A percentile compares a stretch with the other conserved stretches of the same genome.
Evolutionary conservation across 345 rosid genomes (phyloP).

Genomic region (Laguncularia racemosa): DNA sequence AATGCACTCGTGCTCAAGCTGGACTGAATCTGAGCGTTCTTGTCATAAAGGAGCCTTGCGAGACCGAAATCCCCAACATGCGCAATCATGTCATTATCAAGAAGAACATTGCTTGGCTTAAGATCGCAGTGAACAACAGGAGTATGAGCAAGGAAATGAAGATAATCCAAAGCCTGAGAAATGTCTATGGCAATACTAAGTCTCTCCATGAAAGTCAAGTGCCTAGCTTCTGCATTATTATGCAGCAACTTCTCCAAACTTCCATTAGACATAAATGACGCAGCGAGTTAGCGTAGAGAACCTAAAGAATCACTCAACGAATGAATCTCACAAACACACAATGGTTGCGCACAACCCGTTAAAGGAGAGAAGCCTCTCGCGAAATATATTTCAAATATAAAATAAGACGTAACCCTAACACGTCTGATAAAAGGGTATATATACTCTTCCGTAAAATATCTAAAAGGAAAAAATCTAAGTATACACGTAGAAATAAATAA

Average conservation of each 20-base stretch:
- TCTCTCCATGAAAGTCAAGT: constrained; percentile 21
- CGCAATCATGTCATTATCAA: constrained; percentile 16
- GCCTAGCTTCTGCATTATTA: constrained; percentile 9
- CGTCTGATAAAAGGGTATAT: too few species aligned
- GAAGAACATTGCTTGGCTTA: constrained; percentile 49
- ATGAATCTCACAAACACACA: too few species aligned
- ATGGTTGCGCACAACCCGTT: too few species aligned
- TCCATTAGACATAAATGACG: constrained; percentile 44
- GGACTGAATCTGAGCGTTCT: constrained; percentile 1
- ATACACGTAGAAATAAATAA: too few species aligned
- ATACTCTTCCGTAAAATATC: too few species aligned
- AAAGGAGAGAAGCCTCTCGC: too few species aligned
- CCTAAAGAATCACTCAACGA: too few species aligned
- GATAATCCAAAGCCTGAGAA: constrained; percentile 23
- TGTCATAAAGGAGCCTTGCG: constrained; percentile 14
- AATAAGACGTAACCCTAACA: too few species aligned
- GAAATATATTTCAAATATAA: too few species aligned
- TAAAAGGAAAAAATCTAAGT: too few species aligned
- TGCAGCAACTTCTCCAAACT: constrained; percentile 39
- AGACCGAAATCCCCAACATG: constrained; percentile 30
- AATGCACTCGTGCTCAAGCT: constrained; percentile 15
- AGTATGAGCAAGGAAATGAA: constrained; percentile 13
- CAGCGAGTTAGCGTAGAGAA: too few species aligned
- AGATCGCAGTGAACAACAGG: constrained; percentile 29
- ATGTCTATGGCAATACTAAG: constrained; percentile 27